A percentile compares a stretch with the other conserved stretches of the same genome.
Evolutionary conservation across 441 rosid species (phyloP).

Genomic region (Arabidopsis hybrid): DNA sequence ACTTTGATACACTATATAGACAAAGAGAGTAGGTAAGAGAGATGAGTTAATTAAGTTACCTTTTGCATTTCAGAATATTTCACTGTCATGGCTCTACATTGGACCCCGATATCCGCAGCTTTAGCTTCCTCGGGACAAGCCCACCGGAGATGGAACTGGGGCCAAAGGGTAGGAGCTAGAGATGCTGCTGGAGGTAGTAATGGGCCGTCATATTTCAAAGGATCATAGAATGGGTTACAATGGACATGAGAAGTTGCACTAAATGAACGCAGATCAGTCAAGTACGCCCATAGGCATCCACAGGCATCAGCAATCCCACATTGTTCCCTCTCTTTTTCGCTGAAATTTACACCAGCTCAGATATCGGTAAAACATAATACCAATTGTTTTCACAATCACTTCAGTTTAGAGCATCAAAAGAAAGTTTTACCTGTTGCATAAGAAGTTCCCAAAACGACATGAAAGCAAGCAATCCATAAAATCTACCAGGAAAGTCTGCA

Average conservation of each 20-base stretch:
- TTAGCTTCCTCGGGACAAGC: slow-evolving; percentile 91
- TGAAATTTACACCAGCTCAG: slow-evolving; percentile 49
- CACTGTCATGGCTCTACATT: slow-evolving; percentile 70
- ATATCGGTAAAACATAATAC: slow-evolving; percentile 3
- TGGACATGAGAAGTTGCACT: slow-evolving; percentile 75
- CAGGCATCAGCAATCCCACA: slow-evolving; percentile 71
- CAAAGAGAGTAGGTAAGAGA: background rate
- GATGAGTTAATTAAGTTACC: slow-evolving; percentile 49
- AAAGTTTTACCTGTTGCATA: slow-evolving; percentile 82
- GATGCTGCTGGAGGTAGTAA: slow-evolving; percentile 97
- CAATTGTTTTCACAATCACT: slow-evolving; percentile 16
- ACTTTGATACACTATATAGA: background rate
- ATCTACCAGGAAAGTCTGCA: slow-evolving; percentile 93
- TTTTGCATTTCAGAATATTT: slow-evolving; percentile 76
- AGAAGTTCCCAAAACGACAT: slow-evolving; percentile 94
- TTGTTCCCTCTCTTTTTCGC: slow-evolving; percentile 92
- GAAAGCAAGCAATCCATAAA: slow-evolving; percentile 90
- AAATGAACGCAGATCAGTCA: slow-evolving; percentile 74
- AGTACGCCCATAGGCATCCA: slow-evolving; percentile 92
- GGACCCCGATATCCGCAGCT: slow-evolving; percentile 80
- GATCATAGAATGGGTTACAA: slow-evolving; percentile 83
- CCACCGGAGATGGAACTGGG: slow-evolving; percentile 98
- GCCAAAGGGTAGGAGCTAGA: slow-evolving; percentile 97
- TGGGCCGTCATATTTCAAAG: slow-evolving; percentile 61
- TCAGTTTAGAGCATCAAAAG: background rate